phyloP scores from a whole-genome alignment of 2,329 filamentous ascomycete species.

The Fusarium ambrosium region DNA sequence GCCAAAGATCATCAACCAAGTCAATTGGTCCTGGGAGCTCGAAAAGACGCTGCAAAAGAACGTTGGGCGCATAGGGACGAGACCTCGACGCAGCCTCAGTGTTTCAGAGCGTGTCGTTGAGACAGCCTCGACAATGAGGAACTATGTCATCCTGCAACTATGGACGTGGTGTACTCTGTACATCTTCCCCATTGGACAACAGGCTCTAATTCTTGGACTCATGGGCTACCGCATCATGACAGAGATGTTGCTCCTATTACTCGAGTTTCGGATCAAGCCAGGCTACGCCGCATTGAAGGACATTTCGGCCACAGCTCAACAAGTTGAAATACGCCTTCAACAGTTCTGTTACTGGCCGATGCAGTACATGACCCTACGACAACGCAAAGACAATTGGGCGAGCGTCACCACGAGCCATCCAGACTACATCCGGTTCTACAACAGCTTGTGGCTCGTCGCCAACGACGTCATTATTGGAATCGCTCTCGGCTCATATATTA shows the following conservation, averaged over 20 bases:
- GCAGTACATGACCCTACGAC: slow-evolving; percentile 92
- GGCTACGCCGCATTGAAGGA: slow-evolving; percentile 91
- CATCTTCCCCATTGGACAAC: slow-evolving; percentile 81
- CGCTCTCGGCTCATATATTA: slow-evolving; percentile 94
- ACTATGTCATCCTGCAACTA: slow-evolving; percentile 76
- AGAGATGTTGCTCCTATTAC: slow-evolving; percentile 80
- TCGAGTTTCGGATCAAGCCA: slow-evolving; percentile 87
- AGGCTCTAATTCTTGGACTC: slow-evolving; percentile 81
- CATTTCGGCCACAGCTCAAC: slow-evolving; percentile 94
- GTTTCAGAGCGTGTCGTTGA: slow-evolving; percentile 95
- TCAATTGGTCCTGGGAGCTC: slow-evolving; percentile 96
- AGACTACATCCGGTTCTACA: slow-evolving; percentile 99
- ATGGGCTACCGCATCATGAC: slow-evolving; percentile 84
- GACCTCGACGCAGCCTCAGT: slow-evolving; percentile 86
- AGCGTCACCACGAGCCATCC: slow-evolving; percentile 96
- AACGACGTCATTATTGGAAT: slow-evolving; percentile 99
- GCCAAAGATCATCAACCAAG: slow-evolving; percentile 86
- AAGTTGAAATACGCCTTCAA: slow-evolving; percentile 95
- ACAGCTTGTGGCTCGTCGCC: slow-evolving; percentile 96
- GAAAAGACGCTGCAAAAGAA: slow-evolving; percentile 90
- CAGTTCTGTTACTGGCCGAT: slow-evolving; percentile 99
- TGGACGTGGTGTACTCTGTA: slow-evolving; percentile 81
- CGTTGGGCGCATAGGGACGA: slow-evolving; percentile 83
- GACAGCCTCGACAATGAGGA: slow-evolving; percentile 88
- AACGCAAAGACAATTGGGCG: slow-evolving; percentile 91